phyloP scores from a whole-genome alignment of 306 rosid genomes.

The Cucurbita ficifolia region DNA sequence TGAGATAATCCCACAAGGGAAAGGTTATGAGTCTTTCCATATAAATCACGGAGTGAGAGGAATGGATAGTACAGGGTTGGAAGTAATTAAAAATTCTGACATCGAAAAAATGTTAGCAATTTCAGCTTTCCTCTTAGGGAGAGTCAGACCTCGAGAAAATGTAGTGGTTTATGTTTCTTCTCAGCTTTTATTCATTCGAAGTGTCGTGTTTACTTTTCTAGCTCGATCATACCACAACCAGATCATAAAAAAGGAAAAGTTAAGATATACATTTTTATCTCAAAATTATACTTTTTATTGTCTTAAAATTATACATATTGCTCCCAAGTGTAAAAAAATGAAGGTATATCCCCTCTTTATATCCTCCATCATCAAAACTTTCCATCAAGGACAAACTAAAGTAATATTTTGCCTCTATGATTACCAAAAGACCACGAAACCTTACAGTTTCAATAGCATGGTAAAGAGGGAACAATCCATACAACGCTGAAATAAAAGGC shows the following conservation, averaged over 20 bases:
- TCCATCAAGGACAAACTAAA: neutral
- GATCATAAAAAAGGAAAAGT: neutral
- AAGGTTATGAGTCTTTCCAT: neutral
- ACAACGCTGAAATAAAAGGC: neutral
- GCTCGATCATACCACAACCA: neutral
- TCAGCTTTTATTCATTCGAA: neutral
- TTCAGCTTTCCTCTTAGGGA: neutral
- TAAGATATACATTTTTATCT: no score
- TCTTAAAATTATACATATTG: neutral
- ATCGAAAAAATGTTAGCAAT: neutral
- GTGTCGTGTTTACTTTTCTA: neutral
- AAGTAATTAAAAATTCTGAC: neutral
- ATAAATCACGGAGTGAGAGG: neutral
- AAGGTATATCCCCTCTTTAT: neutral
- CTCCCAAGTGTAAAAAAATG: neutral
- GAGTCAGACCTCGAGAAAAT: neutral
- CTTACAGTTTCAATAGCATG: neutral
- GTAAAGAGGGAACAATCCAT: neutral
- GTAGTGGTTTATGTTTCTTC: neutral
- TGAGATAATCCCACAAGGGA: neutral
- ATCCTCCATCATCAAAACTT: neutral
- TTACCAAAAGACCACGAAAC: neutral
- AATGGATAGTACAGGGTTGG: neutral
- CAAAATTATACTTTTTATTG: no score
- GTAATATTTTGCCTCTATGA: neutral